Percentiles rank a stretch among this genome's conserved stretches.
These are phyloP conservation scores for Colletotrichum lini DNA, from an alignment of 2,329 filamentous ascomycete genomes.

Conservation along the genomic window DNA sequence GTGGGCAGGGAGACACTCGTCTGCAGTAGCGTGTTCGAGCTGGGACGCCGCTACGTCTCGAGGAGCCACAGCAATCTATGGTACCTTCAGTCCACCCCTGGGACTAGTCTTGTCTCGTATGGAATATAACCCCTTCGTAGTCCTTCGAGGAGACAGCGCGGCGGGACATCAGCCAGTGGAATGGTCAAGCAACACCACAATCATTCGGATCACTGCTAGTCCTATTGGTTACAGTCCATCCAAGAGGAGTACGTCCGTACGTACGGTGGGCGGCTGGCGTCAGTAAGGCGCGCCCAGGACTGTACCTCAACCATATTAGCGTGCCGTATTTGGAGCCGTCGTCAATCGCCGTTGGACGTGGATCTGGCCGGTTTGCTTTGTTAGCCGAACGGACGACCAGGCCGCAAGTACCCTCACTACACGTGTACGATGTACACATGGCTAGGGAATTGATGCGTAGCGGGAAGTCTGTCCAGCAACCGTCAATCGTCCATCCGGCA, in stretches of 20 bases:
- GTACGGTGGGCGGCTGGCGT: neutral
- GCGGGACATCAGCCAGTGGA: neutral
- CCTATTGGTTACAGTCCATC: neutral
- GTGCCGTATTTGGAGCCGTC: neutral
- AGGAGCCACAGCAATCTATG: neutral
- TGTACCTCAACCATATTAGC: conserved; percentile 6
- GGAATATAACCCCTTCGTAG: neutral
- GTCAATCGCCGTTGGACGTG: conserved; percentile 18
- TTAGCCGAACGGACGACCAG: conserved; percentile 9
- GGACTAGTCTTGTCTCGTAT: neutral
- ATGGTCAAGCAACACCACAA: neutral
- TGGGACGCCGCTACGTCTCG: conserved; percentile 2
- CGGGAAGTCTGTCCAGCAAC: conserved; percentile 40
- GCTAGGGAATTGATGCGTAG: conserved; percentile 21
- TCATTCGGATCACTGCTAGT: conserved; percentile 1
- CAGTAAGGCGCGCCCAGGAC: neutral
- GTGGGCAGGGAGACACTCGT: neutral
- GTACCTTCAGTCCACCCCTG: neutral
- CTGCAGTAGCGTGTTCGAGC: conserved; percentile 6
- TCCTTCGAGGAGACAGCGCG: neutral
- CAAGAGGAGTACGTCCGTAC: neutral
- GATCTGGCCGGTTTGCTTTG: conserved; percentile 10
- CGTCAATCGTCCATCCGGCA: conserved; percentile 39
- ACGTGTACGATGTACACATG: neutral
- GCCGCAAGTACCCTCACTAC: neutral